Evolutionary conservation across 768 basidiomycete species (phyloP).

Genomic region (Exidia glandulosa): DNA sequence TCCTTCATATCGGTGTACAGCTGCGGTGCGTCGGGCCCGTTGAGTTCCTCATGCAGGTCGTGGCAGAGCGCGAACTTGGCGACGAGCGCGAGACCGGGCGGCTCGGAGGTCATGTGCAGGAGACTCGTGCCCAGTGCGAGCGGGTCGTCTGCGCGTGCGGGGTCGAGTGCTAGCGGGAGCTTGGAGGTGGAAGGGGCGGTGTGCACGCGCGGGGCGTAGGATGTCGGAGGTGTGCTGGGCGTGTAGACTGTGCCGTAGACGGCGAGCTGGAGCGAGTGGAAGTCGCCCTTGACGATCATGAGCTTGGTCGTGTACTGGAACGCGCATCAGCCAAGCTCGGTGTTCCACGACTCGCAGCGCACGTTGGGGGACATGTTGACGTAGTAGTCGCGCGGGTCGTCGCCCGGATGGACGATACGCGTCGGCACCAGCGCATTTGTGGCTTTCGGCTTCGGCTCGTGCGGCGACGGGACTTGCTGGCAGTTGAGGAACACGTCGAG

Average conservation of each 20-base stretch:
- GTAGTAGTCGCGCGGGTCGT: constrained; percentile 43
- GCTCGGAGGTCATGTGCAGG: constrained; percentile 46
- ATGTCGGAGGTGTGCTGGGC: constrained; percentile 27
- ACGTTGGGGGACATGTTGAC: constrained; percentile 66
- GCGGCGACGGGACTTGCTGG: constrained; percentile 34
- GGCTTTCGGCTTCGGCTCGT: constrained; percentile 49
- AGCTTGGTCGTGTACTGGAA: constrained; percentile 62
- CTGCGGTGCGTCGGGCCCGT: constrained; percentile 60
- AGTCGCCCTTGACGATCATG: constrained; percentile 72
- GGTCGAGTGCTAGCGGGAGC: constrained; percentile 46
- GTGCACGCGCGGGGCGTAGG: constrained; percentile 29
- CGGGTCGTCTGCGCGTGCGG: constrained; percentile 48
- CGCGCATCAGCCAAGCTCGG: constrained; percentile 4
- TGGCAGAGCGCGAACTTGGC: constrained; percentile 64
- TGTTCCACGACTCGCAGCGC: constrained; percentile 12
- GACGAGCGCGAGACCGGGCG: constrained; percentile 53
- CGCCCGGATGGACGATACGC: constrained; percentile 59
- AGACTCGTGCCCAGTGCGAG: constrained; percentile 50
- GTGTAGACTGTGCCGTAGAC: constrained; percentile 46
- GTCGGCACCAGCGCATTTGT: constrained; percentile 67
- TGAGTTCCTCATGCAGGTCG: constrained; percentile 69
- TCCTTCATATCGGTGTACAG: constrained; percentile 50
- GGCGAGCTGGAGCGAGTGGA: constrained; percentile 53
- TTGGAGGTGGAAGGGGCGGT: constrained; percentile 23
- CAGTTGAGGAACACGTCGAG: constrained; percentile 70